Evolutionary conservation across 306 rosid genomes (phyloP).

Genomic region (Glycyrrhiza uralensis): DNA sequence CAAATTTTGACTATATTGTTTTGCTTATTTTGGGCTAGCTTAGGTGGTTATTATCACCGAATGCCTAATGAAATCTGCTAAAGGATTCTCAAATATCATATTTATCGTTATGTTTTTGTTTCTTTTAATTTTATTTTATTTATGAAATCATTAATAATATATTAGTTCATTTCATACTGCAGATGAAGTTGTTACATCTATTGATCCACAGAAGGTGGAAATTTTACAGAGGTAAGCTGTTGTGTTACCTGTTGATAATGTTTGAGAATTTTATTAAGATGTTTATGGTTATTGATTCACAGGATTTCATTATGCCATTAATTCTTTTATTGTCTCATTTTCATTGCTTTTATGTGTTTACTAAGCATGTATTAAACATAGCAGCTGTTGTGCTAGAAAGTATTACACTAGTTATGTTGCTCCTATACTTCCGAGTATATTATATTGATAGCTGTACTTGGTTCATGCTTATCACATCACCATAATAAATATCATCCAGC

Average conservation of each 20-base stretch:
- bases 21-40: conserved; percentile 15
- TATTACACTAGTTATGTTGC: background rate
- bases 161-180: conserved; percentile 33
- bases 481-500: background rate
- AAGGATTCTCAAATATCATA: conserved; percentile 16
- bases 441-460: background rate
- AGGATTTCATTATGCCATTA: conserved; percentile 16
- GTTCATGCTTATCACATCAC: background rate
- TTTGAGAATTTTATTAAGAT: conserved; percentile 3
- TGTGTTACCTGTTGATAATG: background rate
- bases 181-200: conserved; percentile 82
- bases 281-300: conserved; percentile 11
- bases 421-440: background rate
- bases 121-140: conserved; percentile 15
- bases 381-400: background rate
- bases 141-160: conserved; percentile 3
- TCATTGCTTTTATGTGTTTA: background rate
- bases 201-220: conserved; percentile 88
- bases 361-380: background rate
- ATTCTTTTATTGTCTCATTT: background rate
- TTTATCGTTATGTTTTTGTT: conserved; percentile 3
- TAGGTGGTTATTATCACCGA: conserved; percentile 8
- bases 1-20: conserved; percentile 14
- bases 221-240: conserved; percentile 74
- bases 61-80: background rate